Evolutionary conservation across 345 rosid species (phyloP), one percentile per base, ranked within the genome.

Genomic region (Gossypium longicalyx): DNA sequence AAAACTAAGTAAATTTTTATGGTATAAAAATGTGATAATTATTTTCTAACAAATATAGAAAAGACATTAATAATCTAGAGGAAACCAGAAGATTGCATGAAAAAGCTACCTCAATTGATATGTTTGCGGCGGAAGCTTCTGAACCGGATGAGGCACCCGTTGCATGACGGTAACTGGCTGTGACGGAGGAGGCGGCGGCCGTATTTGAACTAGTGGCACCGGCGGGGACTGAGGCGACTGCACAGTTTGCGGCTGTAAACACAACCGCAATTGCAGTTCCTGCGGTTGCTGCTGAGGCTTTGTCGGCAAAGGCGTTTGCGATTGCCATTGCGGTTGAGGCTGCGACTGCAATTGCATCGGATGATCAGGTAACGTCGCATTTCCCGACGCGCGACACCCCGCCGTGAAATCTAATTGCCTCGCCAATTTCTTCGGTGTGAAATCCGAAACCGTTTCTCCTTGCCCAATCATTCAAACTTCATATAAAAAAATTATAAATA

Each of bases 331-430:
- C 47, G 80, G 57, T 47, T 76, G 78, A 48, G 74, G 74, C 43
- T 60, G 49, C 17, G 73, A 29, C 47, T 52, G 73, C n/a, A 34
- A 52, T 10, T 70, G 73, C 47, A 70, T 70, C 73, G 60, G 16
- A 60, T 77, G 86, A 66, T 74, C 80, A 71, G 72, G 58, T 12
- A 76, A 52, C 47, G 65, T 70, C 54, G 68, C 80, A 74, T 79
- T 71, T 54, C 74, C 82, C 48, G 88, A 53, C 23, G 86, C 70
- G 48, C 80, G 76, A 65, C 81, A 77, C 22, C 12, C 44, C 47
- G 74, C 66, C 3, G 80, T 82, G 83, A 85, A 83, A 87, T 88
- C 92, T 75, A 85, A 81, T 74, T 86, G 90, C 66, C 86, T 85
- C 66, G 86, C 86, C 61, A 83, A 47, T 67, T 81, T 79, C 77